Evolutionary conservation across 345 rosid genomes (phyloP), one percentile per base, ranked within the genome.

Genomic region (Lagerstroemia speciosa): DNA sequence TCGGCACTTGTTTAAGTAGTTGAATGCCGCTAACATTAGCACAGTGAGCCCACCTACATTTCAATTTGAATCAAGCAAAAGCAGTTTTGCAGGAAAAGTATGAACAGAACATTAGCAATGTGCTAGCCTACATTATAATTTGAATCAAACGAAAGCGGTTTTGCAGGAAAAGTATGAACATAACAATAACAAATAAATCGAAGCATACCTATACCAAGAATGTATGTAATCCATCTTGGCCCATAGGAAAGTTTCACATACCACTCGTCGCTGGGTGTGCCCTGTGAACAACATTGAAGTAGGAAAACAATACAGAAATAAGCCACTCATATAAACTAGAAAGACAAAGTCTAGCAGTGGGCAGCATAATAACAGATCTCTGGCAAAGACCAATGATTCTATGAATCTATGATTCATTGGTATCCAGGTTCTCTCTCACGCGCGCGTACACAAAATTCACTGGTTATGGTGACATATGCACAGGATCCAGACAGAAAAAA

Each of bases 201-300:
- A 63, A 50, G 34, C 37, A 72, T 89, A 91, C 98, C 96, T 75
- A 83, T 82, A 78, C 99, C 96, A 79, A 82, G 69, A 70, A 92
- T 69, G 78, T 94, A 94, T 45, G 95, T 86, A 64, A 87, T 78
- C 99, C 98, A 92, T 82, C 98, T 85, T 37, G 98, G 97, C 37
- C 83, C 92, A 76, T 89, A 92, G 24, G 97, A 88, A 73, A 91
- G 66, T 78, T 82, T 89, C 57, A 91, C 88, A 46, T 79, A 77
- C 90, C 91, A 88, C 73, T 83, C 85, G 67, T 82, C 80, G 32
- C 71, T 72, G 46, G 76, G 48, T 69, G 83, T 73, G 41, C 73
- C 83, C 98, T 95, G 83, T 68, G 77, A 78, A 65, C 66, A 63
- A 19, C 67, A 76, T 45, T 74, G 74, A 76, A 74, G 62, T 27